A percentile compares a stretch with the other conserved stretches of the same genome.
Conservation (phyloP, 192 early-diverging fungal species). For the Phlyctochytrium bullatum region DNA sequence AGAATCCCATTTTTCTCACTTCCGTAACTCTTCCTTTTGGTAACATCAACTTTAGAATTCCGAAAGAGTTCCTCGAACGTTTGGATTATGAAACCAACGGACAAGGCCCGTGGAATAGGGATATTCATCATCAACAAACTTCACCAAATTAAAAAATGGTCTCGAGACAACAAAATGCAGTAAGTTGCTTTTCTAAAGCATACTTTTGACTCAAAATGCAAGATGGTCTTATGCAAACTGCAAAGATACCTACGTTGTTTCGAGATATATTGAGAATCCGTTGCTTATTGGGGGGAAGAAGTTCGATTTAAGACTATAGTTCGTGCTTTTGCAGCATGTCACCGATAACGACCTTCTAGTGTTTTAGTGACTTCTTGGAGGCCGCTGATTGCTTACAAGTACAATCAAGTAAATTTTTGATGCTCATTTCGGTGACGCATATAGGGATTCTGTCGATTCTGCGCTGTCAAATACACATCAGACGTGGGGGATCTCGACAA, state of each 20-base stretch:
- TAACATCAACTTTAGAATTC: slow-evolving; percentile 41
- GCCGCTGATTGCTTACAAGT: slow-evolving; percentile 55
- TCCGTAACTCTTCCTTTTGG: background rate
- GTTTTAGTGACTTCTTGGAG: slow-evolving; percentile 57
- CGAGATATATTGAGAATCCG: slow-evolving; percentile 55
- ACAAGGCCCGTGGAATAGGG: slow-evolving; percentile 60
- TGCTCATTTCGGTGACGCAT: background rate
- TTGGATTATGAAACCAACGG: slow-evolving; percentile 65
- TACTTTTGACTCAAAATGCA: background rate
- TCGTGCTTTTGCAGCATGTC: slow-evolving; percentile 14
- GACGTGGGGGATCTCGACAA: slow-evolving; percentile 54
- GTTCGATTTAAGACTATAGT: slow-evolving; percentile 58
- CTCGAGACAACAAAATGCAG: slow-evolving; percentile 52
- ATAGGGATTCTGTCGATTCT: background rate
- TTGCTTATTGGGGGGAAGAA: slow-evolving; percentile 58
- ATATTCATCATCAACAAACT: slow-evolving; percentile 61
- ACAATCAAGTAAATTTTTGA: slow-evolving; percentile 49
- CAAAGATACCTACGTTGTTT: slow-evolving; percentile 58
- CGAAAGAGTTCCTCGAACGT: slow-evolving; percentile 47
- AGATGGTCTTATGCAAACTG: slow-evolving; percentile 59
- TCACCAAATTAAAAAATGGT: slow-evolving; percentile 59
- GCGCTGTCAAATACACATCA: slow-evolving; percentile 47
- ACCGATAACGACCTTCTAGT: slow-evolving; percentile 14
- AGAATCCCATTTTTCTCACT: too few species aligned
- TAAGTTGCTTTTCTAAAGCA: background rate